Base-by-base conservation (phyloP, 208 protist species). In the Vickermania ingenoplastis region DNA sequence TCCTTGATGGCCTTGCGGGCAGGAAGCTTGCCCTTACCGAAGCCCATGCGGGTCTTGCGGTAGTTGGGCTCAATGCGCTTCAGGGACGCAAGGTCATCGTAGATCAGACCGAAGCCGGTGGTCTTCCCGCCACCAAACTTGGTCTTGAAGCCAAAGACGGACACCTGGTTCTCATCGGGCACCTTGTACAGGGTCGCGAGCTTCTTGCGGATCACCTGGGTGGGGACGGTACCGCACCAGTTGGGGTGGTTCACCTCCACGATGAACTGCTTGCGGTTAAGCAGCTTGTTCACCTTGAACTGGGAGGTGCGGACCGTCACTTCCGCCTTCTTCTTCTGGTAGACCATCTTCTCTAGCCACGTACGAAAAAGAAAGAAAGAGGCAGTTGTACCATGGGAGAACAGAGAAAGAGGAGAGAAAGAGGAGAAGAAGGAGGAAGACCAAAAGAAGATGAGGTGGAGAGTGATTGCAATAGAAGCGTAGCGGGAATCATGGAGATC, bases 201-300 rank as follows among this genome's bases (percentile, higher is more conserved):
- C 68, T 97, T 97, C 70, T 96, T 89, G 62, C 84, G 86, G 56
- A 99, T 75, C 54, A 98, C 74, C 59, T 83, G 61, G 65, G 97
- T 95, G 59, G 98, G 88, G 58, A 99, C 87, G 63, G 87, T 94
- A 73, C 84, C 86, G 63, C 83, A 89, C 82, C 79, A 92, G 59
- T 85, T 74, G 57, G 85, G 85, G 77, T 91, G 79, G 67, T 82
- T 92, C 62, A 93, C 77, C 78, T 91, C 86, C 45, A 94, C 82
- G 70, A 99, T 98, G 79, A 99, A 98, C 92, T 99, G 98, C 85
- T 98, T 99, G 83, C 98, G 96, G 69, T 83, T 77, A 1, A 99
- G 89, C 62, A 99, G 94, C 67, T 97, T 97, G 97, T 99, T 99
- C 73, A 96, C 97, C 83, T 99, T 96, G 87, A 99, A 99, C 83